Evolutionary conservation across 2,329 filamentous ascomycete species (phyloP).

Genomic region (Furcasterigmium sp.): DNA sequence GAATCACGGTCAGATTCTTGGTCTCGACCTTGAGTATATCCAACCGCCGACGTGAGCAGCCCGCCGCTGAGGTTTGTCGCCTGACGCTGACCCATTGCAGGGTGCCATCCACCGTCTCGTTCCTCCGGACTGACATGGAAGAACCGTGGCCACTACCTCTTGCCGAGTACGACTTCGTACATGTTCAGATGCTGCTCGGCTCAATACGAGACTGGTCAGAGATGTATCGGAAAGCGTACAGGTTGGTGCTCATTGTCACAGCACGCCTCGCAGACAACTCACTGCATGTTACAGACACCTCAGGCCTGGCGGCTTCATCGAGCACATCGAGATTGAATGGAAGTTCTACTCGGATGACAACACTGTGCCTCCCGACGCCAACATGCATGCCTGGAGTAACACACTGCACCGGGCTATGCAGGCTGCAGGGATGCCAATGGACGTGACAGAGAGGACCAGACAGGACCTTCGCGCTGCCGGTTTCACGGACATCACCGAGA

Average conservation of each 20-base stretch:
- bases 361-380: slow-evolving; percentile 50
- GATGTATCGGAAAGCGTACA: slow-evolving; percentile 58
- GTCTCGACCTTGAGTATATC: slow-evolving; percentile 32
- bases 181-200: slow-evolving; percentile 74
- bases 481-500: slow-evolving; percentile 74
- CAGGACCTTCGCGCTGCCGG: slow-evolving; percentile 62
- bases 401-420: slow-evolving; percentile 65
- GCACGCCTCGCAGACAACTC: slow-evolving; percentile 8
- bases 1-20: slow-evolving; percentile 23
- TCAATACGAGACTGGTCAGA: slow-evolving; percentile 71
- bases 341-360: slow-evolving; percentile 66
- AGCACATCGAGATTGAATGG: slow-evolving; percentile 88
- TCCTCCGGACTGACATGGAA: slow-evolving; percentile 73
- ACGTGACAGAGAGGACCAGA: slow-evolving; percentile 48
- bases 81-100: slow-evolving; percentile 33
- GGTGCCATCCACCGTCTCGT: slow-evolving; percentile 64
- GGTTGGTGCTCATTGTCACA: neutral
- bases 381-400: slow-evolving; percentile 64
- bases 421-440: slow-evolving; percentile 59
- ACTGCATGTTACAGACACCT: slow-evolving; percentile 55
- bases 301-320: slow-evolving; percentile 71
- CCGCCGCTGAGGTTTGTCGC: slow-evolving; percentile 28
- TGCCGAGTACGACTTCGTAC: slow-evolving; percentile 72
- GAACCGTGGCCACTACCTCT: slow-evolving; percentile 54
- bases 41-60: slow-evolving; percentile 30